phyloP scores from a whole-genome alignment of 768 basidiomycete species.

The Tremella mesenterica region DNA sequence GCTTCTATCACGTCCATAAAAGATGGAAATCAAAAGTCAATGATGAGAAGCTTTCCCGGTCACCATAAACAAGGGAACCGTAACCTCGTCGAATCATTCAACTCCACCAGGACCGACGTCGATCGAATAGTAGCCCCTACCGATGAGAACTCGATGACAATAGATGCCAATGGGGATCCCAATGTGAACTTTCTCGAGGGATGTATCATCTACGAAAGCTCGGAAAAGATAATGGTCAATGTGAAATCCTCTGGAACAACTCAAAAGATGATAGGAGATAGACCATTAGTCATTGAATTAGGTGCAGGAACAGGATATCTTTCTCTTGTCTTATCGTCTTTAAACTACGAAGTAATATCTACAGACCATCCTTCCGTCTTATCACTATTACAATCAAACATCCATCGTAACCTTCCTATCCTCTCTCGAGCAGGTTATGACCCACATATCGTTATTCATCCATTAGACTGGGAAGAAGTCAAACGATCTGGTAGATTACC shows the following conservation, averaged over 20 bases:
- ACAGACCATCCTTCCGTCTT: constrained; percentile 66
- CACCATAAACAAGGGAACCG: too few species aligned
- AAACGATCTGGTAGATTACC: not conserved
- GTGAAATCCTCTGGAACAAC: not conserved
- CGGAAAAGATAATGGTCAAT: not conserved
- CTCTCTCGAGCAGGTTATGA: not conserved
- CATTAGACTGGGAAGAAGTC: constrained; percentile 14
- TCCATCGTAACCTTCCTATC: constrained; percentile 39
- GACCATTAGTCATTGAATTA: constrained; percentile 55
- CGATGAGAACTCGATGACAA: not conserved
- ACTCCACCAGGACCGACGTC: not conserved
- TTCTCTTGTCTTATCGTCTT: constrained; percentile 60
- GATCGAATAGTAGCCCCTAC: not conserved
- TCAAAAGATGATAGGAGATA: not conserved
- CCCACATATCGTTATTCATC: not conserved
- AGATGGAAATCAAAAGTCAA: too few species aligned
- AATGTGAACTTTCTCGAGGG: not conserved
- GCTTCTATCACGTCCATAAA: not conserved
- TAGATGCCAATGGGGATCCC: not conserved
- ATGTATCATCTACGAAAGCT: not conserved
- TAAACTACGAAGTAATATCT: constrained; percentile 67
- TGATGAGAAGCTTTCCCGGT: too few species aligned
- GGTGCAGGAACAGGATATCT: constrained; percentile 76
- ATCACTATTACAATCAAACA: constrained; percentile 58
- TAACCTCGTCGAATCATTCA: not conserved